Conservation (phyloP, 768 basidiomycete genomes). For the Boletus bicolor region DNA sequence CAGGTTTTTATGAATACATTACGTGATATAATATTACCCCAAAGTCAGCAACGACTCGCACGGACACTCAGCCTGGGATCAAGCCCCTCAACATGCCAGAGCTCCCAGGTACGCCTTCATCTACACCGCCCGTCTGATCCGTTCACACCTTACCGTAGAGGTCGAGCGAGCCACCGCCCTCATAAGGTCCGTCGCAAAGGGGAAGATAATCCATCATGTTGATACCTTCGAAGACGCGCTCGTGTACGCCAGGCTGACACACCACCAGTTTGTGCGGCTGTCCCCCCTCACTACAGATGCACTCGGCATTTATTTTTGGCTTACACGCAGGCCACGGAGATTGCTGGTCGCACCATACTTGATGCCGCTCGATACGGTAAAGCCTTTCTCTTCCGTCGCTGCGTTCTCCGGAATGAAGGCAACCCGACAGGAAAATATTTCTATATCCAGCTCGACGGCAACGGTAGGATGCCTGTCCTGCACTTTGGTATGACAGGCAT, state of each 20-base stretch:
- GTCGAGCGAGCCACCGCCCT: constrained; percentile 66
- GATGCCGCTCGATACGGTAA: constrained; percentile 55
- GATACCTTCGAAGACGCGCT: constrained; percentile 59
- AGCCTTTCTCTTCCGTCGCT: background rate
- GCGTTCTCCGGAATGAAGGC: background rate
- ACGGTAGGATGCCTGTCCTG: constrained; percentile 61
- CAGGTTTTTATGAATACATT: constrained; percentile 5
- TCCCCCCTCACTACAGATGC: background rate
- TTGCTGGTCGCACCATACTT: constrained; percentile 47
- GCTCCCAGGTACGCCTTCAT: constrained; percentile 42
- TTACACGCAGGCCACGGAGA: constrained; percentile 46
- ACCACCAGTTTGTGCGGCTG: constrained; percentile 57
- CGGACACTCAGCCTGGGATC: background rate
- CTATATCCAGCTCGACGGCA: constrained; percentile 61
- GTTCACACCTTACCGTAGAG: constrained; percentile 38
- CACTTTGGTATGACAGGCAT: constrained; percentile 90
- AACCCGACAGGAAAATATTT: constrained; percentile 53
- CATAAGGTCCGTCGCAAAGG: constrained; percentile 48
- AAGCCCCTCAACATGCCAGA: constrained; percentile 34
- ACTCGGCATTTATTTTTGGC: constrained; percentile 8
- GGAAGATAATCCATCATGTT: constrained; percentile 53
- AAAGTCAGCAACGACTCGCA: background rate
- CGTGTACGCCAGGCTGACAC: constrained; percentile 56
- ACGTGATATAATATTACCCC: constrained; percentile 3
- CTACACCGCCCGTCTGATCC: background rate